Percentiles rank a stretch among this genome's conserved stretches.
These are phyloP conservation scores for Lentinula sp. DNA, from an alignment of 768 basidiomycete species.

Conservation along the genomic window DNA sequence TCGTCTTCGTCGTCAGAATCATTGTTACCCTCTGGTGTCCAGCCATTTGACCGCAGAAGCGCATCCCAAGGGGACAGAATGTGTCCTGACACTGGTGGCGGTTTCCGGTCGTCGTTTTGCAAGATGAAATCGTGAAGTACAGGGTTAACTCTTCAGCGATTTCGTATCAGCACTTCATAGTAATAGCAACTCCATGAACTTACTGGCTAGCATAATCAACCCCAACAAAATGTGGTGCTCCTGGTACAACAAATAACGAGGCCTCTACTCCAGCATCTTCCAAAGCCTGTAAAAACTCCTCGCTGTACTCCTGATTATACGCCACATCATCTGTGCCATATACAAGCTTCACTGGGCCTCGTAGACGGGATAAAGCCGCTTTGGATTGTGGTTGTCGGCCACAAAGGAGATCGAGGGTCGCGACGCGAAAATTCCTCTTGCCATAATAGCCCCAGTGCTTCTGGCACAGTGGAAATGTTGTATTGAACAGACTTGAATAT, in stretches of 20 bases:
- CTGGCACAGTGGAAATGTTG: conserved; percentile 1
- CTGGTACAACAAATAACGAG: conserved; percentile 9
- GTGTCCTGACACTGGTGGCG: not conserved
- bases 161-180: not conserved
- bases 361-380: conserved; percentile 12
- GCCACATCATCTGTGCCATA: conserved; percentile 21
- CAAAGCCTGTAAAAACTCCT: conserved; percentile 14
- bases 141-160: not conserved
- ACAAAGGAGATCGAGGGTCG: conserved; percentile 12
- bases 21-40: conserved; percentile 4
- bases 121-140: conserved; percentile 5
- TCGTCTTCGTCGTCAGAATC: conserved; percentile 1
- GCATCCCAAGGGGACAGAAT: conserved; percentile 1
- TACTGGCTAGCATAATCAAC: conserved; percentile 13
- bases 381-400: conserved; percentile 10
- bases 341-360: conserved; percentile 16
- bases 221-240: conserved; percentile 16
- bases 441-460: conserved; percentile 11
- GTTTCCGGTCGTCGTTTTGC: conserved; percentile 1
- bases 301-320: conserved; percentile 10
- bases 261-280: conserved; percentile 14
- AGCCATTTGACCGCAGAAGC: not conserved
- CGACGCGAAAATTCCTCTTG: conserved; percentile 7
- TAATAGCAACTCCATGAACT: not conserved
- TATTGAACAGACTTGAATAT: not conserved